These are phyloP conservation scores for Trichophyton verrucosum DNA, from an alignment of 2,329 filamentous ascomycete genomes.

Conservation along the genomic window DNA sequence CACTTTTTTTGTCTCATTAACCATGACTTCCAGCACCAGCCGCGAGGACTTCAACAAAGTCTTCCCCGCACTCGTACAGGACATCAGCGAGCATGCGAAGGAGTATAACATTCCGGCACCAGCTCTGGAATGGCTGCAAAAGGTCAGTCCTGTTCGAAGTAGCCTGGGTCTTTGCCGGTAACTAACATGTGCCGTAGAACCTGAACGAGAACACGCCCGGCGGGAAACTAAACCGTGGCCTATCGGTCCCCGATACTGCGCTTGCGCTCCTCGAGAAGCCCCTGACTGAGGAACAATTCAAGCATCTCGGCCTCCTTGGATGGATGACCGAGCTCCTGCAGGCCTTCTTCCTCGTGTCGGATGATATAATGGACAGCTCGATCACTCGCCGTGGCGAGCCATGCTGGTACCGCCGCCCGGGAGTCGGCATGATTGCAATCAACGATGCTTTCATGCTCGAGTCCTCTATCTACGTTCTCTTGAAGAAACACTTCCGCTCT, in stretches of 20 bases:
- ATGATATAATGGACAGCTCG: conserved; percentile 96
- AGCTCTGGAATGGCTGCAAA: conserved; percentile 75
- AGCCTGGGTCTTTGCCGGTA: neutral
- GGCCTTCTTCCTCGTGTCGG: conserved; percentile 95
- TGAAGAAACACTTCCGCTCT: conserved; percentile 85
- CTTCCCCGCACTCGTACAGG: conserved; percentile 74
- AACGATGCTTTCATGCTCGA: conserved; percentile 98
- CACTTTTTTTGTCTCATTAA: neutral
- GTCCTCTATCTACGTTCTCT: conserved; percentile 72
- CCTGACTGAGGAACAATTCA: conserved; percentile 59
- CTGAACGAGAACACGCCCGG: conserved; percentile 78
- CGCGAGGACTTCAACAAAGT: conserved; percentile 69
- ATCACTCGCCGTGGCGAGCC: conserved; percentile 89
- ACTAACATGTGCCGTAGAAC: conserved; percentile 41
- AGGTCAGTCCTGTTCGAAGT: conserved; percentile 39
- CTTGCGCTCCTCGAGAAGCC: conserved; percentile 16
- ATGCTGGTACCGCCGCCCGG: conserved; percentile 88
- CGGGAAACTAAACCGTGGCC: conserved; percentile 97
- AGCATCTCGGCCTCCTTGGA: conserved; percentile 73
- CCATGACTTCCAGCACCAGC: conserved; percentile 60
- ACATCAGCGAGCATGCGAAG: conserved; percentile 64
- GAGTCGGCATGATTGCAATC: conserved; percentile 91
- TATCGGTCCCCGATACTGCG: conserved; percentile 45
- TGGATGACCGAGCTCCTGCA: conserved; percentile 98
- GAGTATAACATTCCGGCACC: conserved; percentile 72